Conservation (phyloP, 352 stramenopile genomes). For the Phytophthora quininea region DNA sequence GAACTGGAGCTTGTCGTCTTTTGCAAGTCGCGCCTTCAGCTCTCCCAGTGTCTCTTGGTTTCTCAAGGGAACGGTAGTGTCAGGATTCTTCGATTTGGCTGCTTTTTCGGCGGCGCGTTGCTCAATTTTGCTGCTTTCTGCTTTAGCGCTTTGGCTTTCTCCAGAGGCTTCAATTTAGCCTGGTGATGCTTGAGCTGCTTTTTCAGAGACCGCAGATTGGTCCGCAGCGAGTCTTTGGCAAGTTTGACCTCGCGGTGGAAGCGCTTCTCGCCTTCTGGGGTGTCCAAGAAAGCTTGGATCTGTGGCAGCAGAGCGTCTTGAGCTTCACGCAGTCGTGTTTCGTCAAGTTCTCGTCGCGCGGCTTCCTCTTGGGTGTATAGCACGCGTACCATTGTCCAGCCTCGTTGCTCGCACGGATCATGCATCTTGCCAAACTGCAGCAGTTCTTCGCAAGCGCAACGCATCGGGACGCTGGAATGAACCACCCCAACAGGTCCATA, state of each 20-base stretch:
- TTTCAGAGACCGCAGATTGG: slow-evolving; percentile 45
- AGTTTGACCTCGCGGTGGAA: slow-evolving; percentile 64
- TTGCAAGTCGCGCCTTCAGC: slow-evolving; percentile 42
- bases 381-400: slow-evolving; percentile 69
- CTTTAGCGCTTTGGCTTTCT: slow-evolving; percentile 19
- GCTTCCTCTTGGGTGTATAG: slow-evolving; percentile 69
- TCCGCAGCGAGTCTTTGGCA: slow-evolving; percentile 50
- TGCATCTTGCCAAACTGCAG: slow-evolving; percentile 74
- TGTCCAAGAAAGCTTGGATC: slow-evolving; percentile 65
- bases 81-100: slow-evolving; percentile 15
- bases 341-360: slow-evolving; percentile 48
- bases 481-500: slow-evolving; percentile 67
- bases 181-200: slow-evolving; percentile 42
- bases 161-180: slow-evolving; percentile 31
- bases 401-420: slow-evolving; percentile 59
- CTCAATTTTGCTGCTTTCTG: slow-evolving; percentile 27
- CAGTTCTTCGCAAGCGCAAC: slow-evolving; percentile 72
- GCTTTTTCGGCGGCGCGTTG: slow-evolving; percentile 22
- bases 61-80: background rate
- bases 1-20: slow-evolving; percentile 39
- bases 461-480: slow-evolving; percentile 71
- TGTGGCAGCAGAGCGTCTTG: slow-evolving; percentile 57
- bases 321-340: slow-evolving; percentile 49
- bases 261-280: slow-evolving; percentile 61
- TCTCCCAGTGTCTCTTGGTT: slow-evolving; percentile 38